Evolutionary conservation across 2,329 filamentous ascomycete species (phyloP).

Genomic region (Clonostachys chloroleuca): DNA sequence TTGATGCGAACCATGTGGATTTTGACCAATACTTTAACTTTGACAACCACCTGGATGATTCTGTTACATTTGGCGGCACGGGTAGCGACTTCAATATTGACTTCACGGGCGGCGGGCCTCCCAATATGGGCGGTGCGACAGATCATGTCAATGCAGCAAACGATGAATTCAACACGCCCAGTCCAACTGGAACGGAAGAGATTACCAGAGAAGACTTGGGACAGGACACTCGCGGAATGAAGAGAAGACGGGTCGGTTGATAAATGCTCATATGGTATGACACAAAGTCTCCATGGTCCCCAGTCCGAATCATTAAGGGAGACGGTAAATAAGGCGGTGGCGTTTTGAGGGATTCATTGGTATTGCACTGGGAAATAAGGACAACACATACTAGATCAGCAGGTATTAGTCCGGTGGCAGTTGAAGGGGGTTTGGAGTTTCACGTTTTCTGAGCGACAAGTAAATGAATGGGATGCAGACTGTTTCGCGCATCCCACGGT

Average conservation of each 20-base stretch:
- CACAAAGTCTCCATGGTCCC: too few relatives aligned
- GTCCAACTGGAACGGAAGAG: conserved; percentile 45
- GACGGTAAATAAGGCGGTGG: too few relatives aligned
- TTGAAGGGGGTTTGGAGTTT: too few relatives aligned
- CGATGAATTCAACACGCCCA: conserved; percentile 29
- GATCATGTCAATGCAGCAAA: neutral
- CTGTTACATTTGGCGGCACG: conserved; percentile 29
- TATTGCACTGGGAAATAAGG: too few relatives aligned
- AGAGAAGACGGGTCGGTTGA: conserved; percentile 28
- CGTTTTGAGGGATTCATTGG: too few relatives aligned
- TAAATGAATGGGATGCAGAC: too few relatives aligned
- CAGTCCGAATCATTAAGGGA: too few relatives aligned
- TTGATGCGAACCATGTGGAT: conserved; percentile 33
- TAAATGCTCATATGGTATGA: too few relatives aligned
- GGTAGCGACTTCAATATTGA: conserved; percentile 48
- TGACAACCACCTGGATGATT: conserved; percentile 29
- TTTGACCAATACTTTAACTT: conserved; percentile 47
- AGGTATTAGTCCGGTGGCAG: neutral
- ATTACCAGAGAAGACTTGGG: conserved; percentile 37
- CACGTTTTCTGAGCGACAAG: too few relatives aligned
- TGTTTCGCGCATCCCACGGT: too few relatives aligned
- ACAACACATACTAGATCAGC: conserved; percentile 7
- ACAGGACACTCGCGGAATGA: conserved; percentile 12
- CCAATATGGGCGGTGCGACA: neutral
- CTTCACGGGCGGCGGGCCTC: neutral